Evolutionary conservation across 192 early-diverging fungal species (phyloP).

Genomic region (Linnemannia exigua): DNA sequence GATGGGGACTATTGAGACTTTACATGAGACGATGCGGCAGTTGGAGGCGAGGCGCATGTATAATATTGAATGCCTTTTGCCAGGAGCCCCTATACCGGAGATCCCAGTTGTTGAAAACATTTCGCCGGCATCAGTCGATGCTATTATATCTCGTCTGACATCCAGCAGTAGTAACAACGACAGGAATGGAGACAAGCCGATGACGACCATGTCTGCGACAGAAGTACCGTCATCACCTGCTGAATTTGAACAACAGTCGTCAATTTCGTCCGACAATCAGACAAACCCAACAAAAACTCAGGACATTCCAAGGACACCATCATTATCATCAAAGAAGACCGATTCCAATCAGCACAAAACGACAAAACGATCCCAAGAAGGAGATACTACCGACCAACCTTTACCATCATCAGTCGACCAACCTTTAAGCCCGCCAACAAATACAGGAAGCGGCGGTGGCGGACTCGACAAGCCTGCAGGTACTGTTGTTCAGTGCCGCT

Average conservation of each 20-base stretch:
- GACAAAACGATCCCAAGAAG: no score
- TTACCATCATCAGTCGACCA: no score
- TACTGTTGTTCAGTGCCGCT: no score
- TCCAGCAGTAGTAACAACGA: background rate
- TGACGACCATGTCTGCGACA: background rate
- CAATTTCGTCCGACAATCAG: background rate
- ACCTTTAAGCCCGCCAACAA: no score
- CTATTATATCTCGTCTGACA: background rate
- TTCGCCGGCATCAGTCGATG: background rate
- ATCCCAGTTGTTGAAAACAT: background rate
- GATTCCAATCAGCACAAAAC: no score
- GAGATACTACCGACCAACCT: no score
- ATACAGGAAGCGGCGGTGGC: no score
- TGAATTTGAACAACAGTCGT: background rate
- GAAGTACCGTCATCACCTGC: background rate
- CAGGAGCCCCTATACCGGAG: background rate
- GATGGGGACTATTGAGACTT: background rate
- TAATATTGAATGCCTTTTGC: background rate
- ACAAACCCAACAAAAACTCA: background rate
- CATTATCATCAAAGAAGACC: no score
- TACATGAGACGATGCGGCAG: background rate
- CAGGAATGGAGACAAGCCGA: background rate
- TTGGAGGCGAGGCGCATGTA: background rate
- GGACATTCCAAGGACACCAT: background rate
- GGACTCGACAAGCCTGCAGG: no score